Conservation (phyloP, 768 basidiomycete genomes). For the Pleurotus citrinopileatus region DNA sequence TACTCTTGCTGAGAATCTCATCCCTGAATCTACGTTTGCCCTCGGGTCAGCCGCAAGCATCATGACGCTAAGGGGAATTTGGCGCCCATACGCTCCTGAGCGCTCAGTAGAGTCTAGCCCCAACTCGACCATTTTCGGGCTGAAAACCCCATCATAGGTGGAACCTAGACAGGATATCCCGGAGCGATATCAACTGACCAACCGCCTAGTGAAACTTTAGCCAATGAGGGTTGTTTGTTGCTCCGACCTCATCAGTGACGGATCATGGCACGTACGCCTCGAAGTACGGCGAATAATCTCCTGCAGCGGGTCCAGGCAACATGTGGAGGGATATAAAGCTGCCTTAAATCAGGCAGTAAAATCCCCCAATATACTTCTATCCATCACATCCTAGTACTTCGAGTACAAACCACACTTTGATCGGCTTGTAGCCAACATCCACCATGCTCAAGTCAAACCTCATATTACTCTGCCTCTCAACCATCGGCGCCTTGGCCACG, state of each 20-base stretch:
- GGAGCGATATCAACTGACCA: background rate
- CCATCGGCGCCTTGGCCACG: background rate
- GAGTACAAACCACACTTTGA: too few species aligned
- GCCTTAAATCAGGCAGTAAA: background rate
- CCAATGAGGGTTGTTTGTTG: background rate
- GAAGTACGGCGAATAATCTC: background rate
- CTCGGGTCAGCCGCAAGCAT: background rate
- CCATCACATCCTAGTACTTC: too few species aligned
- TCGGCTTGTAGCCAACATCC: too few species aligned
- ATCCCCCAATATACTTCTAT: too few species aligned
- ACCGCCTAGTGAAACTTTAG: background rate
- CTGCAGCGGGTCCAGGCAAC: too few species aligned
- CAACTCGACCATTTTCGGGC: slow-evolving; percentile 5
- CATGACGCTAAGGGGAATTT: too few species aligned
- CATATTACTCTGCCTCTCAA: slow-evolving; percentile 27
- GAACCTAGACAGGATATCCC: background rate
- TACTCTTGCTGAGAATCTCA: too few species aligned
- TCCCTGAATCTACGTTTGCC: too few species aligned
- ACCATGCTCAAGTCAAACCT: slow-evolving; percentile 12
- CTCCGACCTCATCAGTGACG: background rate
- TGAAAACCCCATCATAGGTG: background rate
- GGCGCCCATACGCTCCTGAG: background rate
- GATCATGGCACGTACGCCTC: background rate
- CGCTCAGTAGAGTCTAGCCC: background rate
- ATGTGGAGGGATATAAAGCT: background rate